phyloP scores from a whole-genome alignment of 176 grass and related monocot genomes.

The Oryza punctata region DNA sequence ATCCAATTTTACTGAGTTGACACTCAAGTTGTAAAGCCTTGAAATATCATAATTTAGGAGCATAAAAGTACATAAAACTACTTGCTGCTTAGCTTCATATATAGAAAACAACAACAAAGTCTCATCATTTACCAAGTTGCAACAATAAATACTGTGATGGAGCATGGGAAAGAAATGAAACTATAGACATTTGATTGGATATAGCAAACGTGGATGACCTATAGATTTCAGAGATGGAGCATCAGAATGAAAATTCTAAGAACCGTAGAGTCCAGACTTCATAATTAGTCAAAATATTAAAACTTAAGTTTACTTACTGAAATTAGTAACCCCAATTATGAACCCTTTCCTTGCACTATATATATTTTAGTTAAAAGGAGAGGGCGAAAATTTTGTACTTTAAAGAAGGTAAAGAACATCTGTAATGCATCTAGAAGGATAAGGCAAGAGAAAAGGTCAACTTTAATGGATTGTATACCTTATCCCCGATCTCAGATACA shows the following conservation, averaged over 20 bases:
- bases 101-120: not conserved
- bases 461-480: slow-evolving; percentile 52
- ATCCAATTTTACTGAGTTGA: not conserved
- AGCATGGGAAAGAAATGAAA: not conserved
- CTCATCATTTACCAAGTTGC: not conserved
- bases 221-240: not conserved
- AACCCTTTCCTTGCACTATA: slow-evolving; percentile 1
- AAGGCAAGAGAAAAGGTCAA: not conserved
- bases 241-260: not conserved
- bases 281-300: slow-evolving; percentile 3
- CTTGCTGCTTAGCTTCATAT: slow-evolving; percentile 15
- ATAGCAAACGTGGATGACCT: not conserved
- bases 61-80: slow-evolving; percentile 17
- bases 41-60: slow-evolving; percentile 8
- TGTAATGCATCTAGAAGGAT: not conserved
- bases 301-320: not conserved
- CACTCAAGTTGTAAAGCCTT: not conserved
- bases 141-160: not conserved
- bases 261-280: not conserved
- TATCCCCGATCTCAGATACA: slow-evolving; percentile 98
- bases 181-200: not conserved
- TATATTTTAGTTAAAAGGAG: not conserved
- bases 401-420: not conserved
- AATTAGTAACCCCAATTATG: not conserved
- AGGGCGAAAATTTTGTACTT: not conserved